phyloP scores from a whole-genome alignment of 768 basidiomycete species.

The Termitomyces sp. region DNA sequence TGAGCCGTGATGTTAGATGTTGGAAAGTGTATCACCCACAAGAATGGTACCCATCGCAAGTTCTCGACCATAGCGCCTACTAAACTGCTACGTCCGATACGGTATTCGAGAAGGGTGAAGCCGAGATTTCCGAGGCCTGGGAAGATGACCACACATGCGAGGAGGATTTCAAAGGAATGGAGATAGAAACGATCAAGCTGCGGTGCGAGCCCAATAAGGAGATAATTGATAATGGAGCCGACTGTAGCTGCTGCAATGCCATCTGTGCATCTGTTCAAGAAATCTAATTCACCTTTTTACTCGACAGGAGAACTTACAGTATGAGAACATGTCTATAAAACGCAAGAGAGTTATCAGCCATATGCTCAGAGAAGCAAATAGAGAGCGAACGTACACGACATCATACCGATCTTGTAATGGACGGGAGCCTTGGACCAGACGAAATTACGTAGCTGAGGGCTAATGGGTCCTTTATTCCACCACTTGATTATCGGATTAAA shows the following conservation, averaged over 20 bases:
- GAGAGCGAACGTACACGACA: conserved; percentile 45
- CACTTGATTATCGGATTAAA: conserved; percentile 80
- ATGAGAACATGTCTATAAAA: conserved; percentile 40
- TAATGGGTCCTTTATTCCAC: conserved; percentile 77
- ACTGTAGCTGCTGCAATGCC: conserved; percentile 67
- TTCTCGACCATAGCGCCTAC: conserved; percentile 49
- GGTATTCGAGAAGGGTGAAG: conserved; percentile 70
- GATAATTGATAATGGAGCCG: conserved; percentile 67
- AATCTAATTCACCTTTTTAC: not conserved
- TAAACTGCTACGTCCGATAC: conserved; percentile 57
- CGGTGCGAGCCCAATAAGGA: conserved; percentile 65
- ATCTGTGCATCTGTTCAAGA: conserved; percentile 23
- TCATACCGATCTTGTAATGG: conserved; percentile 80
- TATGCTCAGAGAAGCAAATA: not conserved
- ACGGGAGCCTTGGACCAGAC: conserved; percentile 72
- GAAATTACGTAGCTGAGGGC: conserved; percentile 64
- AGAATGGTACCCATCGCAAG: conserved; percentile 65
- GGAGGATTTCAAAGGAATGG: conserved; percentile 75
- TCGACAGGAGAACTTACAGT: conserved; percentile 25
- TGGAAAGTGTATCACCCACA: conserved; percentile 44
- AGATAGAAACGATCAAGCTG: conserved; percentile 71
- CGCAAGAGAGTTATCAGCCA: not conserved
- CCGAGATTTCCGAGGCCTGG: conserved; percentile 71
- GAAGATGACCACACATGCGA: conserved; percentile 76
- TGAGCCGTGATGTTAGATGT: not conserved